phyloP scores from a whole-genome alignment of 2,329 filamentous ascomycete species.

The Cercospora beticola region DNA sequence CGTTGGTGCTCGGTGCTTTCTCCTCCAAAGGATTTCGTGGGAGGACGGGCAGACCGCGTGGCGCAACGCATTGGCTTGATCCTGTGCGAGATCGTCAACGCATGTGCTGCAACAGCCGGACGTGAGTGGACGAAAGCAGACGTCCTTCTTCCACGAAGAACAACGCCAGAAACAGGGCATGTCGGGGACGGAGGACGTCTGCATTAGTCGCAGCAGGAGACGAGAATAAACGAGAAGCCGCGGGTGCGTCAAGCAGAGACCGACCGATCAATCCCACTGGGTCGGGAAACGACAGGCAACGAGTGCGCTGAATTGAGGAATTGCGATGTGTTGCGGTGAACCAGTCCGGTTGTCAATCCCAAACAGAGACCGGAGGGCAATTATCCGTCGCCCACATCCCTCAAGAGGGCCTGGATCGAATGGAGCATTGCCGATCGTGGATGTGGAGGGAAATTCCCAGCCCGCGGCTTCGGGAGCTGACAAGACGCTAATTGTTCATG shows the following conservation, averaged over 20 bases:
- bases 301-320: background rate
- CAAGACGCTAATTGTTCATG: background rate
- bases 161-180: background rate
- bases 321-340: background rate
- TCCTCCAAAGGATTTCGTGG: background rate
- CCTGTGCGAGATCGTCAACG: background rate
- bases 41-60: constrained; percentile 1
- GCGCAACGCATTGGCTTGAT: background rate
- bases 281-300: background rate
- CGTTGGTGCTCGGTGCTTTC: background rate
- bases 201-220: background rate
- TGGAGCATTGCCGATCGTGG: background rate
- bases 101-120: background rate
- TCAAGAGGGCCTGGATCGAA: background rate
- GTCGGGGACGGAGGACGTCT: background rate
- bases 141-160: background rate
- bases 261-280: background rate
- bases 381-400: background rate
- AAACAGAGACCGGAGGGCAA: background rate
- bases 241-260: background rate
- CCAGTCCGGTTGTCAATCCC: background rate
- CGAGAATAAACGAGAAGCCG: background rate
- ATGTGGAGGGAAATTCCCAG: background rate
- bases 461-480: background rate
- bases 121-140: constrained; percentile 3